Conservation (phyloP, 768 basidiomycete species). For the Pluteus cervinus region DNA sequence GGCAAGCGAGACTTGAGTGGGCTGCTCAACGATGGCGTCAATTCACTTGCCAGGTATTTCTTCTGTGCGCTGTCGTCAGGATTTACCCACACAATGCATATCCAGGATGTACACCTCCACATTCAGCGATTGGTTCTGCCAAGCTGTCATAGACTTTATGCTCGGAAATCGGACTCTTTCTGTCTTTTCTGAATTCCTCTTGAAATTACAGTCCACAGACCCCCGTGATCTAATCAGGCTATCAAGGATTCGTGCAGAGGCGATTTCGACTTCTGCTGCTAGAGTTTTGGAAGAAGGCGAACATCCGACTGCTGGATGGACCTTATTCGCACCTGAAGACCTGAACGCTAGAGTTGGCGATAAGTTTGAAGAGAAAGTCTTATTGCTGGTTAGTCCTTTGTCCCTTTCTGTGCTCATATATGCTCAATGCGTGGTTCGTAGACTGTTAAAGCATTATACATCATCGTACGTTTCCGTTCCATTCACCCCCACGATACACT, state of each 20-base stretch:
- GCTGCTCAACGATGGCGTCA: constrained; percentile 92
- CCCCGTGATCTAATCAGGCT: constrained; percentile 84
- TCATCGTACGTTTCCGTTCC: constrained; percentile 51
- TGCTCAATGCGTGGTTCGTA: constrained; percentile 8
- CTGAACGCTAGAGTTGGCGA: constrained; percentile 66
- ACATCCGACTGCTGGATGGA: constrained; percentile 81
- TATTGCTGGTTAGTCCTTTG: constrained; percentile 66
- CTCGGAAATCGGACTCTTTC: constrained; percentile 80
- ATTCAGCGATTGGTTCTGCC: constrained; percentile 94
- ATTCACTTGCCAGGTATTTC: constrained; percentile 74
- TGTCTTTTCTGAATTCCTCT: constrained; percentile 92
- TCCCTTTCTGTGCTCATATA: background rate
- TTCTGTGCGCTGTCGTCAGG: background rate
- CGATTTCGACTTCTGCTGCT: constrained; percentile 83
- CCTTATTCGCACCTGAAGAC: constrained; percentile 78
- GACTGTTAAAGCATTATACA: constrained; percentile 59
- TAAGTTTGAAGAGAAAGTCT: constrained; percentile 90
- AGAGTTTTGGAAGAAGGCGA: constrained; percentile 75
- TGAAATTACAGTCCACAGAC: constrained; percentile 86
- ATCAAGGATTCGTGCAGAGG: constrained; percentile 85
- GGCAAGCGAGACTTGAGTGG: constrained; percentile 94
- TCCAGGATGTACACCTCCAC: constrained; percentile 82
- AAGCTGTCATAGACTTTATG: constrained; percentile 92
- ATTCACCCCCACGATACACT: background rate
- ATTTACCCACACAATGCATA: constrained; percentile 3